These are phyloP conservation scores for Ballota nigra DNA, from an alignment of 257 asterid genomes.

Conservation along the genomic window DNA sequence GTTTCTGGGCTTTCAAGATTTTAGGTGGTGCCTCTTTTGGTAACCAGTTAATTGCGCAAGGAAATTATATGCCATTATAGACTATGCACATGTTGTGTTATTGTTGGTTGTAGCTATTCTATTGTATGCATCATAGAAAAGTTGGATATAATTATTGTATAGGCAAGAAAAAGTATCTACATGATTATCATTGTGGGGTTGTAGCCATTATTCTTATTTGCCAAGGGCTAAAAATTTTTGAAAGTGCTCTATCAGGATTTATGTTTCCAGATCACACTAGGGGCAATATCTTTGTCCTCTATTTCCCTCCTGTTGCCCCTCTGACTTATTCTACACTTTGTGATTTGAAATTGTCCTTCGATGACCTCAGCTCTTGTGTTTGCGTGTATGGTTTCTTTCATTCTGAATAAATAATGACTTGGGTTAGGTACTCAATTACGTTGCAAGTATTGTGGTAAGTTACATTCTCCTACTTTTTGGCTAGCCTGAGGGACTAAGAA, in stretches of 20 bases:
- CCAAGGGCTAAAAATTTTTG: conserved; percentile 3
- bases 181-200: neutral
- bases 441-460: neutral
- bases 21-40: neutral
- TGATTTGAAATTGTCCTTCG: conserved; percentile 5
- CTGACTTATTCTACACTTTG: neutral
- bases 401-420: conserved; percentile 9
- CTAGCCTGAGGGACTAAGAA: neutral
- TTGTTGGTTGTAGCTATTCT: conserved; percentile 7
- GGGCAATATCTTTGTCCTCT: neutral
- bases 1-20: conserved; percentile 13
- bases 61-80: conserved; percentile 12
- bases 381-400: neutral
- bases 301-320: neutral
- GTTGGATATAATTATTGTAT: neutral
- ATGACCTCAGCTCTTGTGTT: neutral
- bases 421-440: neutral
- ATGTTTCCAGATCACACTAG: neutral
- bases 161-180: neutral
- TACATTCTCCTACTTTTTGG: conserved; percentile 6
- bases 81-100: conserved; percentile 18
- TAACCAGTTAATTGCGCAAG: neutral
- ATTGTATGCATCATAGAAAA: neutral
- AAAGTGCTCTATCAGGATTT: neutral
- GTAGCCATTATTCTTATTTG: neutral